These are phyloP conservation scores for Stentor roeselii DNA, from an alignment of 73 alveolate genomes.

Conservation along the genomic window DNA sequence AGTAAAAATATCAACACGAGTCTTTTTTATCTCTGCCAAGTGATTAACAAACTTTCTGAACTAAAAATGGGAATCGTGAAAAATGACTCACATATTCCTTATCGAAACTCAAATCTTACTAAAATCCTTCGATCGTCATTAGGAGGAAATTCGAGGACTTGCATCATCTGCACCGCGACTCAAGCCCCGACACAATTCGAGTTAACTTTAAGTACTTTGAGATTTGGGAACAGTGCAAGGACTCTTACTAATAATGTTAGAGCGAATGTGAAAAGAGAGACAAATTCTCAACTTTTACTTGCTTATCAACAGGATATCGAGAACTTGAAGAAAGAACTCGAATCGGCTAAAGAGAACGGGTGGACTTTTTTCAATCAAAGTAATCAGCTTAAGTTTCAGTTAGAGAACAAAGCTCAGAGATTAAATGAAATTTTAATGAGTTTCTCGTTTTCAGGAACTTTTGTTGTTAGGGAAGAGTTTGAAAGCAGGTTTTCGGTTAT, in stretches of 20 bases:
- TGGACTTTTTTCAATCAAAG: slow-evolving; percentile 56
- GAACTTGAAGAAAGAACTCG: slow-evolving; percentile 43
- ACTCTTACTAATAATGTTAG: slow-evolving; percentile 84
- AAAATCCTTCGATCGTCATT: slow-evolving; percentile 89
- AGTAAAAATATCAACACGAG: slow-evolving; percentile 75
- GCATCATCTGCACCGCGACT: slow-evolving; percentile 85
- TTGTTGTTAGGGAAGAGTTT: neutral
- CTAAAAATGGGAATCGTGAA: slow-evolving; percentile 51
- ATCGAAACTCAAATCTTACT: slow-evolving; percentile 92
- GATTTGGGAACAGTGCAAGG: slow-evolving; percentile 95
- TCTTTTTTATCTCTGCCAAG: slow-evolving; percentile 77
- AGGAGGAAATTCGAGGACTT: slow-evolving; percentile 95
- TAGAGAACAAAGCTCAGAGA: neutral
- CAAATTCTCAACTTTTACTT: neutral
- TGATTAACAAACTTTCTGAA: slow-evolving; percentile 55
- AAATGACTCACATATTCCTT: slow-evolving; percentile 79
- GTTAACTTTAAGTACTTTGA: slow-evolving; percentile 61
- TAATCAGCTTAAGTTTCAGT: neutral
- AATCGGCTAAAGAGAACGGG: slow-evolving; percentile 83
- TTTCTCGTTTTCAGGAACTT: neutral
- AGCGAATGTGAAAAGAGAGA: slow-evolving; percentile 51
- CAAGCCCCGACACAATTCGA: slow-evolving; percentile 54
- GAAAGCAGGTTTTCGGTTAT: neutral
- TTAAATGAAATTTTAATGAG: neutral
- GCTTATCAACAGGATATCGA: slow-evolving; percentile 14